These are phyloP conservation scores for Mycosphaerella arachidis DNA, from an alignment of 2,329 filamentous ascomycete species.

Conservation along the genomic window DNA sequence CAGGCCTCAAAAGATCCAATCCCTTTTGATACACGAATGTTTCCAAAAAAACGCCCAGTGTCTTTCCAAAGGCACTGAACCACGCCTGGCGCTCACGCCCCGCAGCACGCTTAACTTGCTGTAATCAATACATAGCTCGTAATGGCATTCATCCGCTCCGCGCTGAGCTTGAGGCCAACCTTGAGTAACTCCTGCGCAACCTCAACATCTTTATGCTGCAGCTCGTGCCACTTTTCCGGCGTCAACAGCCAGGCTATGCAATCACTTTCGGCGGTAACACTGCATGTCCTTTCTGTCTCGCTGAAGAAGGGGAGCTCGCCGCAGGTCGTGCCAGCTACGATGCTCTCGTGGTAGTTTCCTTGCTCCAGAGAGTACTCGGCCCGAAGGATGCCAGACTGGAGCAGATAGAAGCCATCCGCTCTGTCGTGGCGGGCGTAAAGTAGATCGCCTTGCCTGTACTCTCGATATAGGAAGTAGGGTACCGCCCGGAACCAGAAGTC, in stretches of 20 bases:
- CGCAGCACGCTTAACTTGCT: constrained; percentile 30
- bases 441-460: constrained; percentile 64
- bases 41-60: not conserved
- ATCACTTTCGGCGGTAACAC: constrained; percentile 66
- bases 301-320: constrained; percentile 96
- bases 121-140: constrained; percentile 47
- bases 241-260: constrained; percentile 80
- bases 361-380: constrained; percentile 90
- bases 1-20: not conserved
- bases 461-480: constrained; percentile 67
- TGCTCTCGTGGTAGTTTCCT: constrained; percentile 82
- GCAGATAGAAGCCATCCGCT: constrained; percentile 80
- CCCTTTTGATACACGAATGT: not conserved
- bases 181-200: constrained; percentile 79
- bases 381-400: constrained; percentile 83
- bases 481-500: constrained; percentile 89
- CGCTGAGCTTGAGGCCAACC: constrained; percentile 88
- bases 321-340: constrained; percentile 89
- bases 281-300: constrained; percentile 81
- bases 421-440: constrained; percentile 72
- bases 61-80: not conserved
- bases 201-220: constrained; percentile 69
- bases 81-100: too few species aligned
- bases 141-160: constrained; percentile 78
- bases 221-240: constrained; percentile 61